These are phyloP conservation scores for Adenanthera pavonina DNA, from an alignment of 306 rosid species.

Conservation along the genomic window DNA sequence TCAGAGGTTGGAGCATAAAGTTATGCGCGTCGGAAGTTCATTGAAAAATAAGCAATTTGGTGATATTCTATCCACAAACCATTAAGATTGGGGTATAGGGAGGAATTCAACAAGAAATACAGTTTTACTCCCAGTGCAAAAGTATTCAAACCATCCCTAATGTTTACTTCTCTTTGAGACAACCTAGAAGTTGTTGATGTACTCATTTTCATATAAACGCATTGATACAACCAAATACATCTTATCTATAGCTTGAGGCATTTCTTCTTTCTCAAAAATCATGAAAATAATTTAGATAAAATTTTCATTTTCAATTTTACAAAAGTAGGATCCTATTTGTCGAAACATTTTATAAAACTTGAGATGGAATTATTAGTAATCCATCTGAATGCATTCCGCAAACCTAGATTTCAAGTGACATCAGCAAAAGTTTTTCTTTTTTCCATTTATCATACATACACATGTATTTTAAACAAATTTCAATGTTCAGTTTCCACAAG, in stretches of 20 bases:
- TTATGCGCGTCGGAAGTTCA: no score
- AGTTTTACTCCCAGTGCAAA: not conserved
- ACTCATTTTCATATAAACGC: not conserved
- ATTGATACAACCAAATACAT: not conserved
- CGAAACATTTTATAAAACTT: not conserved
- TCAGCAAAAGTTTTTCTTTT: not conserved
- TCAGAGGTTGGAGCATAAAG: no score
- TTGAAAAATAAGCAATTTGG: no score
- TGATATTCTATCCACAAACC: not conserved
- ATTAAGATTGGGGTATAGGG: not conserved
- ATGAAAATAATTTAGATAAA: not conserved
- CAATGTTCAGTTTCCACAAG: not conserved
- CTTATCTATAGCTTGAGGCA: not conserved
- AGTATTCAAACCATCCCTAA: not conserved
- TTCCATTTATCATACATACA: not conserved
- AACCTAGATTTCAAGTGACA: not conserved
- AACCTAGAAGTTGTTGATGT: not conserved
- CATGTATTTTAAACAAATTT: not conserved
- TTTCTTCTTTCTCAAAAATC: slow-evolving; percentile 16
- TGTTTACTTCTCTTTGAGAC: not conserved
- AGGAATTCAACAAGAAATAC: not conserved
- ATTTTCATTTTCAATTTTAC: not conserved
- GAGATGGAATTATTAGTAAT: not conserved
- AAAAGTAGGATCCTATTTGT: not conserved
- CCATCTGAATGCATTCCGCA: not conserved